Conservation (phyloP, 495 filamentous ascomycete species). For the Sordaria brevicollis region DNA sequence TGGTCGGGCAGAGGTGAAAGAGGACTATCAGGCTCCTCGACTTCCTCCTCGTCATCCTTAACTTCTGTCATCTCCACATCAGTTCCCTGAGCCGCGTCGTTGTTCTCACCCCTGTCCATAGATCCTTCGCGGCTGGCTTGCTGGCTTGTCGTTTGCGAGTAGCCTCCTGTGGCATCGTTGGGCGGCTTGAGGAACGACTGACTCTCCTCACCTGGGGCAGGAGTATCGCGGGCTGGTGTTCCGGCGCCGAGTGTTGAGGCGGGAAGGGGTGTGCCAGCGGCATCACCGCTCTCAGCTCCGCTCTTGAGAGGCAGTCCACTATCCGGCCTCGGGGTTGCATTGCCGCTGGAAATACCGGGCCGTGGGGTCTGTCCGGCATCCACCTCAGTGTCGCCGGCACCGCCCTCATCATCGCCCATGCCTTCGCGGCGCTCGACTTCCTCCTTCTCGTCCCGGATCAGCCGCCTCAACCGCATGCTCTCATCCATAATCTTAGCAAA, state of each 20-base stretch:
- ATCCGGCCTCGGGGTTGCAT: constrained; percentile 29
- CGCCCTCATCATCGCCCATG: constrained; percentile 72
- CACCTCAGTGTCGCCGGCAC: constrained; percentile 35
- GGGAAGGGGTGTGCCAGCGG: constrained; percentile 37
- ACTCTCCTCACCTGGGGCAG: constrained; percentile 17
- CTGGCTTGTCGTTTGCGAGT: constrained; percentile 32
- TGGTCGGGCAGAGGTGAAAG: constrained; percentile 29
- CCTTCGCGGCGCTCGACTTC: constrained; percentile 66
- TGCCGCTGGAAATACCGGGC: constrained; percentile 27
- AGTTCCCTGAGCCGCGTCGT: constrained; percentile 38
- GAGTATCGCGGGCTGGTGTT: constrained; percentile 55
- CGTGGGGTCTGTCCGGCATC: constrained; percentile 29
- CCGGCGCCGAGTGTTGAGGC: constrained; percentile 40
- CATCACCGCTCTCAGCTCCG: constrained; percentile 29
- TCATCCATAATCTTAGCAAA: constrained; percentile 89
- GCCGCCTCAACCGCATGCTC: constrained; percentile 68
- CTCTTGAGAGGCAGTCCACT: constrained; percentile 26
- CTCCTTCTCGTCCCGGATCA: constrained; percentile 95
- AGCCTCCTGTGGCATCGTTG: constrained; percentile 33
- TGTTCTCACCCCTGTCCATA: constrained; percentile 1
- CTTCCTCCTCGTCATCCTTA: constrained; percentile 55
- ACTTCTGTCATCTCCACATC: constrained; percentile 21
- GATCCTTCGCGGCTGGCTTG: constrained; percentile 25
- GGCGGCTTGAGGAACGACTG: constrained; percentile 28
- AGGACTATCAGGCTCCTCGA: constrained; percentile 35